Conservation (phyloP, 2,329 filamentous ascomycete genomes). For the Aspergillus sp. region DNA sequence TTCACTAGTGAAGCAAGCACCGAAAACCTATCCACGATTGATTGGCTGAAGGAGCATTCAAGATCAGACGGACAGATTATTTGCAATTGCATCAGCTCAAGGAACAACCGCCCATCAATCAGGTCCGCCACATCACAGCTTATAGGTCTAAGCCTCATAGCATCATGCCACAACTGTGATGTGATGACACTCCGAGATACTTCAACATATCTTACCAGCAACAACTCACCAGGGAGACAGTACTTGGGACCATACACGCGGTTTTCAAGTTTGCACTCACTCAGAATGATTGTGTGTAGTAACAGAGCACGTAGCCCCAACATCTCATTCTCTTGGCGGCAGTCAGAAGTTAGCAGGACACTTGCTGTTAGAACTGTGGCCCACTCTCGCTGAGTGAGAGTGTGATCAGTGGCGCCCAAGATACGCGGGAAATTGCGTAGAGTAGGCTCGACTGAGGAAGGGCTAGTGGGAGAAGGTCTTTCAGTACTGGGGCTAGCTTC, state of each 20-base stretch:
- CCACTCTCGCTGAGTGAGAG: slow-evolving; percentile 25
- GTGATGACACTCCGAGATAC: slow-evolving; percentile 40
- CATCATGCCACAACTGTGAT: slow-evolving; percentile 38
- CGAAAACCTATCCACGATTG: slow-evolving; percentile 19
- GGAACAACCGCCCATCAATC: slow-evolving; percentile 56
- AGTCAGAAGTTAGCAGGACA: slow-evolving; percentile 15
- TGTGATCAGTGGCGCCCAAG: background rate
- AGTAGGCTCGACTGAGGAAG: background rate
- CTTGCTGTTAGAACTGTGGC: slow-evolving; percentile 20
- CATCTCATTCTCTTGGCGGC: background rate
- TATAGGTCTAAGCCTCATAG: slow-evolving; percentile 22
- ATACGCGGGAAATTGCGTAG: background rate
- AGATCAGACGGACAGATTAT: slow-evolving; percentile 5
- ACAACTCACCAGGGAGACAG: slow-evolving; percentile 2
- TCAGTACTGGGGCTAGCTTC: background rate
- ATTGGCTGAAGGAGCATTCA: slow-evolving; percentile 2
- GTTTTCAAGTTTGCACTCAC: slow-evolving; percentile 23
- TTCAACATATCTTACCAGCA: slow-evolving; percentile 41
- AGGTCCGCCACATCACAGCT: slow-evolving; percentile 56
- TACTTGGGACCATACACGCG: slow-evolving; percentile 10
- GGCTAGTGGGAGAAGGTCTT: too few species aligned
- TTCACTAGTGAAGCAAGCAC: slow-evolving; percentile 11
- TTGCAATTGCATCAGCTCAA: slow-evolving; percentile 14
- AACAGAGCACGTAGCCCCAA: slow-evolving; percentile 18
- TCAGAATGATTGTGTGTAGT: slow-evolving; percentile 24